A percentile compares a stretch with the other conserved stretches of the same genome.
phyloP scores from a whole-genome alignment of 2,329 filamentous ascomycete genomes.

The Verruconis gallopava region DNA sequence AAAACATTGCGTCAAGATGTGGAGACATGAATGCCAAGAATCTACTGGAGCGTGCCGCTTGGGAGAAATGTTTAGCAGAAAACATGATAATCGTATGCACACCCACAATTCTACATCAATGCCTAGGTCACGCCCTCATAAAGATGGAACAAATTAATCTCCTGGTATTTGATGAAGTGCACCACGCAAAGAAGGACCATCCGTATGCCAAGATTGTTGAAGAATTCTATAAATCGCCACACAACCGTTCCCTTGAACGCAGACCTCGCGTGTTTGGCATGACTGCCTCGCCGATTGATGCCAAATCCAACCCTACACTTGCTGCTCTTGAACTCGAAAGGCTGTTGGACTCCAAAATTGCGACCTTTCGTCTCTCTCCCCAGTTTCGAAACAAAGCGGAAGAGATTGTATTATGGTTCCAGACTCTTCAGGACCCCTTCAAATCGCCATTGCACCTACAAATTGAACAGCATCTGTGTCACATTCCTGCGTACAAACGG shows the following conservation, averaged over 20 bases:
- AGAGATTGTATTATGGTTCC: constrained; percentile 46
- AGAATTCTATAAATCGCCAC: constrained; percentile 56
- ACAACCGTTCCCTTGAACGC: constrained; percentile 23
- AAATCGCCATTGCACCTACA: constrained; percentile 52
- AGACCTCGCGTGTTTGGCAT: constrained; percentile 81
- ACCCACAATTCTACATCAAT: constrained; percentile 70
- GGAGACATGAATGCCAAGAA: constrained; percentile 50
- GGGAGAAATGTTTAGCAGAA: constrained; percentile 43
- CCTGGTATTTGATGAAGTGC: constrained; percentile 89
- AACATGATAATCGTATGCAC: constrained; percentile 88
- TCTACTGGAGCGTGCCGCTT: constrained; percentile 47
- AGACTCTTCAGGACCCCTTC: constrained; percentile 37
- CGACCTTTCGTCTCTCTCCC: constrained; percentile 49
- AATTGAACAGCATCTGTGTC: constrained; percentile 41
- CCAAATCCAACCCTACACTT: constrained; percentile 56
- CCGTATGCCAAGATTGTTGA: constrained; percentile 82
- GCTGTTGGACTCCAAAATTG: constrained; percentile 69
- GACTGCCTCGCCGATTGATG: constrained; percentile 91
- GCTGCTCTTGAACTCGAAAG: constrained; percentile 61
- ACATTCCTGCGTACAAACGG: constrained; percentile 39
- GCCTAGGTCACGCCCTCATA: constrained; percentile 66
- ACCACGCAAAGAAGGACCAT: constrained; percentile 91
- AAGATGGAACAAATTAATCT: constrained; percentile 75
- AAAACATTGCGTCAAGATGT: constrained; percentile 59
- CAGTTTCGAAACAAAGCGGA: constrained; percentile 46